Base-by-base conservation (phyloP, 371 early-diverging fungal species). In the Mucor saturninus region DNA sequence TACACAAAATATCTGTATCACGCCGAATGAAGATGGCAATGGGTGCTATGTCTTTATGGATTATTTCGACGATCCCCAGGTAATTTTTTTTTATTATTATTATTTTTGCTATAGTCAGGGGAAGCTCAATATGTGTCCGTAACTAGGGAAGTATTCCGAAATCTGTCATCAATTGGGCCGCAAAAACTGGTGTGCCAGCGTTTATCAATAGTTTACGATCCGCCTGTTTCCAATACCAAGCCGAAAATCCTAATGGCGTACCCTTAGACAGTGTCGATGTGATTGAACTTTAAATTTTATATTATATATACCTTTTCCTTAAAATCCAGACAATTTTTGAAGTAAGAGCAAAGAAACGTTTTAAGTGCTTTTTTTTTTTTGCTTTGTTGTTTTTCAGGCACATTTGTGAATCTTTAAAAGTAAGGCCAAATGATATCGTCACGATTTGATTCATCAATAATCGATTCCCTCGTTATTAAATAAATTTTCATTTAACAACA, bases 41-140 rank as follows among this genome's bases (percentile, higher is more conserved):
- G 83, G 83, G 5, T 77, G 79, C 59, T 52, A 38, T n/a, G 67
- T 83, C 6, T 73, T 75, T 64, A 73, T 83, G 65, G 77, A 74
- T 40, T 83, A 80, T 61, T 83, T 72, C 69, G 83, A 83, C 48
- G 74, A 83, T 49, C 83, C 83, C 9, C 80, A 80, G 77, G 83
- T 79, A 75, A 56, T 43, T 37, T 15, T n/a, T 40, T 26, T 51
- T 11, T 15, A 38, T 35, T n/a, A n/a, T n/a, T n/a, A 7, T 39
- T 54, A 10, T 0, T 21, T 14, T 51, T 21, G 28, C 56, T 13
- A 14, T 39, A 32, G 31, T 2, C 11, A 39, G 40, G 13, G 40
- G 40, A 13, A 39, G 40, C n/a, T n/a, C n/a, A n/a, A n/a, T n/a
- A n/a, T n/a, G n/a, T 35, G 35, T 35, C 7, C 7, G 7, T 35